Base-by-base conservation (phyloP, 805 yeast genomes). In the Kuraishia hungarica region DNA sequence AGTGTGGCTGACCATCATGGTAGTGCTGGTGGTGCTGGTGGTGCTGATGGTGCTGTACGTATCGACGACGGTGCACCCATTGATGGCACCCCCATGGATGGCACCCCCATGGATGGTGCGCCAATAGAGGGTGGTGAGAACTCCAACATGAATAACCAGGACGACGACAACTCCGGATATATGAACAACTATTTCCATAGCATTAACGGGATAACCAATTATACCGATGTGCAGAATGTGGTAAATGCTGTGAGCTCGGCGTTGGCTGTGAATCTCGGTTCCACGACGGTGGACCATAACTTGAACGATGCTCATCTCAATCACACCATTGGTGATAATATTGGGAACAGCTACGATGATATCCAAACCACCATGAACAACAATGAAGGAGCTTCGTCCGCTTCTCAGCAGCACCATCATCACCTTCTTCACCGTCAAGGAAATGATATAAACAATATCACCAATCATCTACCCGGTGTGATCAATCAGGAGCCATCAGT, bases 191-290 rank as follows among this genome's bases (percentile, higher is more conserved):
- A 52, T 22, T 55, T 52, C 52, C 52, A 46, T 26, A 52, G 50
- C 55, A 49, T 53, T 17, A n/a, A 20, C 39, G 43, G 43, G 3
- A 35, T 35, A 35, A 35, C 43, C 43, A 53, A 52, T 26, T 52
- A 52, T 19, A 43, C 48, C 39, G 56, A 46, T 51, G 56, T 50
- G 39, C 53, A 50, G 17, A 50, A 50, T 20, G 55, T 50, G 43
- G 55, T 50, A 26, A 50, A 53, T 29, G 55, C 55, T n/a, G 55
- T 54, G 11, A 43, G 52, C 20, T 54, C 56, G 17, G 56, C 56
- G 15, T 46, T 55, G 24, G 52, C 54, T 7, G 56, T 46, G 29
- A 54, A 54, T 19, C 50, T 55, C 49, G 11, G 11, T 17, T 15
- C 43, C n/a, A 35, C 43, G 3, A 17, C 43, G 17, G 43, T 35